These are phyloP conservation scores for Candida taoyuanica DNA, from an alignment of 805 yeast genomes.

Conservation along the genomic window DNA sequence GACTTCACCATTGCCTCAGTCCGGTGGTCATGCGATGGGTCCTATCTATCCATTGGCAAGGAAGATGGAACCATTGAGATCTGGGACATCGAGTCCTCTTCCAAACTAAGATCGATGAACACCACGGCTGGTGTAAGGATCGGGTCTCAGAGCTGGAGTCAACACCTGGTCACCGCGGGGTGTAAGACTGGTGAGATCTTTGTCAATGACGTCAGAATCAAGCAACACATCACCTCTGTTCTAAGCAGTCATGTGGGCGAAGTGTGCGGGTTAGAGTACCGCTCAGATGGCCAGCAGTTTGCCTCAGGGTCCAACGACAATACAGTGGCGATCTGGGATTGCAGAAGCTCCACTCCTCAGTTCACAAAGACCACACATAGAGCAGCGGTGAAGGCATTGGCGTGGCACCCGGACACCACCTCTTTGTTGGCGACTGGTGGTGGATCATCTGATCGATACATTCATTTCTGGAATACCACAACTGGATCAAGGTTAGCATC, in stretches of 20 bases:
- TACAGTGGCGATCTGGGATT: slow-evolving; percentile 90
- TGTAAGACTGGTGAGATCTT: slow-evolving; percentile 78
- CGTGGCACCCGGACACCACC: slow-evolving; percentile 89
- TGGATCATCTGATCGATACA: slow-evolving; percentile 82
- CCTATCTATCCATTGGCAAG: slow-evolving; percentile 77
- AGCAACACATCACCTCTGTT: slow-evolving; percentile 62
- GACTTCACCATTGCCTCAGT: slow-evolving; percentile 61
- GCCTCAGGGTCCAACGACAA: slow-evolving; percentile 96
- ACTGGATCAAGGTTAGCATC: slow-evolving; percentile 84
- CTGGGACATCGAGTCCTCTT: slow-evolving; percentile 82
- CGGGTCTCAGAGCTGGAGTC: slow-evolving; percentile 81
- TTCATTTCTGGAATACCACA: slow-evolving; percentile 93
- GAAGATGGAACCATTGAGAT: slow-evolving; percentile 83
- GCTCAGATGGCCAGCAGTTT: slow-evolving; percentile 75
- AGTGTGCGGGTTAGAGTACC: slow-evolving; percentile 88
- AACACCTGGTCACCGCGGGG: slow-evolving; percentile 80
- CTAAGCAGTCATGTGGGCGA: slow-evolving; percentile 76
- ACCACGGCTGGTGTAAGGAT: slow-evolving; percentile 68
- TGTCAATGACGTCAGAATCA: slow-evolving; percentile 86
- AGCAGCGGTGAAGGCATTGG: slow-evolving; percentile 92
- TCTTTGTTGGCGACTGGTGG: slow-evolving; percentile 94
- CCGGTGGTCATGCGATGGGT: slow-evolving; percentile 89
- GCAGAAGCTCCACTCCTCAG: slow-evolving; percentile 62
- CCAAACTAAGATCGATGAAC: slow-evolving; percentile 74
- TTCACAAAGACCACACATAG: slow-evolving; percentile 75